Base-by-base conservation (phyloP, 495 filamentous ascomycete species). In the Staphylotrichum longicolle region DNA sequence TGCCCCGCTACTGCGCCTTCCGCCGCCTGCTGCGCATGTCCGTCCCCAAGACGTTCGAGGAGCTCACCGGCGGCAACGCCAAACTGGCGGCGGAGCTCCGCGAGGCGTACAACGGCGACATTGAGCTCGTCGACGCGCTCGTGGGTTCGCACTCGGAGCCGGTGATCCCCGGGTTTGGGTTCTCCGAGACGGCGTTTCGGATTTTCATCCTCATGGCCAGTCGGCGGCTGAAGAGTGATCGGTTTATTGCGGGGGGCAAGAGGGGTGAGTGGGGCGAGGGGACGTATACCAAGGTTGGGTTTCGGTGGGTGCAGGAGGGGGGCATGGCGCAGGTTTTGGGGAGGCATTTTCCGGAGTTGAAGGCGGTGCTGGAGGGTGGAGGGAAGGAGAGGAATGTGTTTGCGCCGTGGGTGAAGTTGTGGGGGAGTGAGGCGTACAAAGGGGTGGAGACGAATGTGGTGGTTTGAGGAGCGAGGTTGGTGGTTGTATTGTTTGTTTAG, bases 1-100 rank as follows among this genome's bases (percentile, higher is more conserved):
- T 80, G 32, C 77, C 77, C 6, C 70, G 77, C n/a, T 80, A 80
- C 69, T 73, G 72, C 68, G 44, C 57, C 9, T 80, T 80, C 75
- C 71, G 77, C 0, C 72, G 77, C 0, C 67, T 76, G 45, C 66
- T 80, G 47, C 77, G 71, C 41, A 63, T 80, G 32, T 33, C 57
- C 1, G 58, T 68, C 0, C 64, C 70, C 15, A 63, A 49, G 5
- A 70, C 67, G 6, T 79, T 77, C 46, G 54, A 66, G 9, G 68
- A 71, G 14, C 62, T 79, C 1, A 73, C 74, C 3, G 77, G 75
- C 57, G 70, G 70, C n/a, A 66, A 77, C 62, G 30, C 33, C 2
- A 32, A 8, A 2, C 70, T 79, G 0, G 77, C 75, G 0, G 41
- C 32, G 3, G 64, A 73, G 53, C 52, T 79, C 9, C 15, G 14